phyloP scores from a whole-genome alignment of 257 asterid species.

The Solanum lycopersicoides region DNA sequence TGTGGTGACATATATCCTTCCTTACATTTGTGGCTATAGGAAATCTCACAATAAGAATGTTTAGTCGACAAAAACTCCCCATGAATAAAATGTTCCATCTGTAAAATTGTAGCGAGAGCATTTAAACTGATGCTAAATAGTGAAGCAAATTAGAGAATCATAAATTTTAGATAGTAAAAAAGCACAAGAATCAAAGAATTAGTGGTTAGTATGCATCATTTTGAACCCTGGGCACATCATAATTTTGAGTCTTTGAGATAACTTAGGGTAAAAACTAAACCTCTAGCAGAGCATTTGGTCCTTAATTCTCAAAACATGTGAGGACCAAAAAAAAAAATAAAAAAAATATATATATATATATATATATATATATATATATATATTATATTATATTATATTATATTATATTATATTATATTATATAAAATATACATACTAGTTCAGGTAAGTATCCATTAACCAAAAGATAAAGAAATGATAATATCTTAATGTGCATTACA shows the following conservation, averaged over 20 bases:
- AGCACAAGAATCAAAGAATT: neutral
- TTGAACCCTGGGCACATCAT: neutral
- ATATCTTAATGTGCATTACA: neutral
- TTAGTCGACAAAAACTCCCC: neutral
- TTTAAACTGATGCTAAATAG: neutral
- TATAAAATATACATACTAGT: too few relatives aligned
- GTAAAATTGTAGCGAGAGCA: neutral
- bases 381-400: too few relatives aligned
- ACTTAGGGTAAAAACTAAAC: neutral
- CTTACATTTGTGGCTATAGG: neutral
- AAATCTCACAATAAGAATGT: neutral
- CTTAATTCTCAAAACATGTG: too few relatives aligned
- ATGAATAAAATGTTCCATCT: neutral
- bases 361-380: too few relatives aligned
- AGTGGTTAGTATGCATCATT: neutral
- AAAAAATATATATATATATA: too few relatives aligned
- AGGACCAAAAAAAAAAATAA: too few relatives aligned
- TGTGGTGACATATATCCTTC: neutral
- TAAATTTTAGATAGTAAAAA: neutral
- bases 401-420: too few relatives aligned
- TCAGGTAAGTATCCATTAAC: too few relatives aligned
- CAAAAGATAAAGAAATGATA: too few relatives aligned
- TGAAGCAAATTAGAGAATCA: neutral
- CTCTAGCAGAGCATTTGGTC: too few relatives aligned
- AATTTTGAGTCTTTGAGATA: neutral